Conservation (phyloP, 495 filamentous ascomycete species). For the Penicillium simplicissimum region DNA sequence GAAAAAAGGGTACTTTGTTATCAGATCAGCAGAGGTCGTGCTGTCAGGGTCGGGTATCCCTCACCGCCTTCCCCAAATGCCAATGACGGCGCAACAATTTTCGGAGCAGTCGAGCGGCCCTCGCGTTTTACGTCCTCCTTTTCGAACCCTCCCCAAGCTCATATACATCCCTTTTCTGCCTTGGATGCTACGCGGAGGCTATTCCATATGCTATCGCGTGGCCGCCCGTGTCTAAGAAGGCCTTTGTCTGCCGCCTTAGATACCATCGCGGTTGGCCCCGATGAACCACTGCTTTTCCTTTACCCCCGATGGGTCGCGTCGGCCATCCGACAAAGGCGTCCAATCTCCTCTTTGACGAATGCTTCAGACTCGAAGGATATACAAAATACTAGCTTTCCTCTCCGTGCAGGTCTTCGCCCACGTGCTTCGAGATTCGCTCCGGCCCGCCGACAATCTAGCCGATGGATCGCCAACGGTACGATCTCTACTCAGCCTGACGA, state of each 20-base stretch:
- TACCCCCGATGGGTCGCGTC: constrained; percentile 47
- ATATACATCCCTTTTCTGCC: constrained; percentile 16
- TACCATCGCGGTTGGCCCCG: constrained; percentile 36
- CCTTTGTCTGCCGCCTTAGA: constrained; percentile 42
- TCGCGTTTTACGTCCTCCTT: constrained; percentile 6
- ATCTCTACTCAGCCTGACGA: not conserved
- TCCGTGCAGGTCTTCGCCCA: not conserved
- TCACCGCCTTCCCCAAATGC: constrained; percentile 31
- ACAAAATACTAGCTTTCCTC: not conserved
- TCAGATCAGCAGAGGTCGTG: constrained; percentile 13
- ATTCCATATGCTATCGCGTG: constrained; percentile 43
- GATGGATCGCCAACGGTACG: constrained; percentile 31
- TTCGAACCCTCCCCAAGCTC: constrained; percentile 7
- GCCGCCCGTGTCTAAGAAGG: constrained; percentile 44
- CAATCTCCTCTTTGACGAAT: constrained; percentile 22
- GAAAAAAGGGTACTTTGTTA: not conserved
- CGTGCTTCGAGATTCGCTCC: constrained; percentile 9
- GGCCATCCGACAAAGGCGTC: constrained; percentile 26
- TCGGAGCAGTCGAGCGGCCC: constrained; percentile 24
- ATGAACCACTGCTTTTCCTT: constrained; percentile 49
- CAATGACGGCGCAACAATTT: constrained; percentile 27
- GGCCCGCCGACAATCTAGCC: constrained; percentile 24
- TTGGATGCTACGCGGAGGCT: constrained; percentile 17
- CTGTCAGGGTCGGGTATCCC: not conserved
- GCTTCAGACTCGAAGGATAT: constrained; percentile 1